Conservation (phyloP, 2,329 filamentous ascomycete genomes). For the Dothistroma pini region DNA sequence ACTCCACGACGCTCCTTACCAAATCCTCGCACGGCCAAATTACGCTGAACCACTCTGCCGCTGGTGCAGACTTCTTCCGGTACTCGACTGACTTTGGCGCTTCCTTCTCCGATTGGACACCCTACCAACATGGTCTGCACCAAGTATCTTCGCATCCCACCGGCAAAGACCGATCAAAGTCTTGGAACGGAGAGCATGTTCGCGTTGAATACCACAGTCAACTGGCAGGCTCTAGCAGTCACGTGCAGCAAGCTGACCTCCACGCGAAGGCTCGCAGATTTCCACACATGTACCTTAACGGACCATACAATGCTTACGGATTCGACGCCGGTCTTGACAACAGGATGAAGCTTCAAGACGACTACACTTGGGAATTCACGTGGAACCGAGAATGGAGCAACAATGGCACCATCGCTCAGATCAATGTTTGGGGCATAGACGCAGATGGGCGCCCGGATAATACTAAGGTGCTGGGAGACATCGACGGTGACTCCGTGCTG, state of each 20-base stretch:
- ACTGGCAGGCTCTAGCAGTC: constrained; percentile 54
- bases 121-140: constrained; percentile 50
- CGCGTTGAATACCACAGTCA: constrained; percentile 59
- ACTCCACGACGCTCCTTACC: constrained; percentile 42
- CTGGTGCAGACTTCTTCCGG: constrained; percentile 58
- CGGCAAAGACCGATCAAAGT: constrained; percentile 50
- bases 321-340: constrained; percentile 58
- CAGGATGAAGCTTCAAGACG: constrained; percentile 44
- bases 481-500: constrained; percentile 56
- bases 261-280: constrained; percentile 45
- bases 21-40: constrained; percentile 5
- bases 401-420: constrained; percentile 48
- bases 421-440: constrained; percentile 64
- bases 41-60: constrained; percentile 48
- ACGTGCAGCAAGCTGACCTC: constrained; percentile 57
- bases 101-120: constrained; percentile 54
- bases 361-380: constrained; percentile 53
- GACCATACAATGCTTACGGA: constrained; percentile 59
- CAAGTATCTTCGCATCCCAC: constrained; percentile 49
- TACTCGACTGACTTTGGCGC: constrained; percentile 60
- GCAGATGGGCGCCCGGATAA: constrained; percentile 58
- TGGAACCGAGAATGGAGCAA: constrained; percentile 59
- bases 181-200: constrained; percentile 59
- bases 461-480: constrained; percentile 55
- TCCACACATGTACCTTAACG: constrained; percentile 61